Base-by-base conservation (phyloP, 805 yeast genomes). In the Suhomyces faveliae region DNA sequence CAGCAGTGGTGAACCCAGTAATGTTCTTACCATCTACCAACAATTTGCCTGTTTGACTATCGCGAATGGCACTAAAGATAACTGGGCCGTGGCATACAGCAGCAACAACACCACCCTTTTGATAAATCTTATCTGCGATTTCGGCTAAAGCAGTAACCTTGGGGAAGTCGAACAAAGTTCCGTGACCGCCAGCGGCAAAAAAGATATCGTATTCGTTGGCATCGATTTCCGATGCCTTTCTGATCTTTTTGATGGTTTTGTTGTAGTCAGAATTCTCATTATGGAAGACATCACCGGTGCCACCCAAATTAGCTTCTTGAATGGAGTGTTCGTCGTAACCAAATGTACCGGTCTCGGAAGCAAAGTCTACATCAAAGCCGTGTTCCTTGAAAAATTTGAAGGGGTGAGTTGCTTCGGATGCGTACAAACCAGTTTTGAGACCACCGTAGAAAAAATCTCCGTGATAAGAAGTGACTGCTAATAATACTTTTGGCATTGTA, bases 11-110 rank as follows among this genome's bases (percentile, higher is more conserved):
- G 66, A 83, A 84, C 5, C 87, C 87, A 21, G 89, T 83, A 43
- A 79, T 70, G 24, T 69, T 70, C 61, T 75, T 79, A 46, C 83
- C 87, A 51, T 76, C 61, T 47, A 77, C 68, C 44, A 84, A 54
- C 13, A 67, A 63, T 42, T 70, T 66, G 38, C 80, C 80, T n/a
- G 76, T 67, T 6, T 56, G 48, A 35, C 58, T 51, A 52, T 78
- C 79, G 37, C 58, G 66, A 52, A 83, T 59, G 39, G 70, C 69
- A n/a, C 71, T 77, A 50, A 83, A 78, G 51, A 83, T 71, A 19
- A 74, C 73, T n/a, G 85, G 85, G 5, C 86, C 89, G 54, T 83
- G 87, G 63, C 89, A 83, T 7, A 83, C 87, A 12, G 87, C 85
- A 38, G 81, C 63, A 20, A 83, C 75, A 35, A 81, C 74, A 42